Base-by-base conservation (phyloP, 306 rosid genomes). In the Delonix regia region DNA sequence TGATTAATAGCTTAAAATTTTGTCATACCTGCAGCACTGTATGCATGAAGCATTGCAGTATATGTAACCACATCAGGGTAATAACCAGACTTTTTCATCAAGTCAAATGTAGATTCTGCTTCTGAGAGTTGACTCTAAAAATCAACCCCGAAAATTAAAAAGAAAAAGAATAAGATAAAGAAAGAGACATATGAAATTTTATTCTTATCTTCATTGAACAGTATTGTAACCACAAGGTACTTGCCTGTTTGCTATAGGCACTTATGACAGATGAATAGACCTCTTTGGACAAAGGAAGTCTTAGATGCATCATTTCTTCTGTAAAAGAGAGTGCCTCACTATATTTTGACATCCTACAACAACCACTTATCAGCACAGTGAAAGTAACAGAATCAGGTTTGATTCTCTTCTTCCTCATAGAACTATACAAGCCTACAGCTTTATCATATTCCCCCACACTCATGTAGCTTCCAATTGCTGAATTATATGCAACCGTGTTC, bases 401-500 rank as follows among this genome's bases (percentile, higher is more conserved):
- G 64, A 91, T 73, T 75, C 83, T 92, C 80, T 87, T 87, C 82
- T 82, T 86, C 86, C 86, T 87, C 97, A 94, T 92, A 51, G 86
- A 81, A 80, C 82, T 83, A 86, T 92, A 89, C 82, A 94, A 84
- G 72, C 69, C 81, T 57, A 87, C 30, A 57, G 97, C 99, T 87
- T 89, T 92, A 57, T 90, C 92, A 75, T 85, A 85, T 82, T 94
- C 92, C 67, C 91, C 97, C 25, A 84, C 82, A 86, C 83, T 90
- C 93, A 92, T 86, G 85, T 86, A 94, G 89, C 97, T 92, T 36
- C 97, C 99, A 69, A 94, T 94, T 69, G 99, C 97, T 77, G 99
- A 90, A 80, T 94, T 94, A 83, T 86, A 92, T 11, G 99, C 93
- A 78, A 88, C 78, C 34, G 93, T 90, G 83, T 94, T 94, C 83